Base-by-base conservation (phyloP, 179 eudicot genomes). In the Silene noctiflora region DNA sequence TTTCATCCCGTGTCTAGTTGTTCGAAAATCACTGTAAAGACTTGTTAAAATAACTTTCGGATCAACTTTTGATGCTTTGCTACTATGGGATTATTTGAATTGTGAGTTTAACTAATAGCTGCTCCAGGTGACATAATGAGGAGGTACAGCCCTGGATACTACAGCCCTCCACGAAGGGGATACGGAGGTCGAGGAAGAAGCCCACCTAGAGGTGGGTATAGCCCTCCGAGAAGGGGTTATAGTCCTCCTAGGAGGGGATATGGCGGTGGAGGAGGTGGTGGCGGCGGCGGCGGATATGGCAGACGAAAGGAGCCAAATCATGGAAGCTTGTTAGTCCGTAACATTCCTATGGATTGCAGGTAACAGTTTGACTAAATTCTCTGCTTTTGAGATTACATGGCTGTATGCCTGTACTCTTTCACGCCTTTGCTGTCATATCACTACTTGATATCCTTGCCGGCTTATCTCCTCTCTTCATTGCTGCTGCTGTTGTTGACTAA, bases 291-390 rank as follows among this genome's bases (percentile, higher is more conserved):
- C 0, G 76, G 39, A 25, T 79, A 76, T 84, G 89, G 90, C 62
- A 81, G 92, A 73, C 84, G 82, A 42, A 87, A 87, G 91, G 95
- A 89, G 77, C 87, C 79, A 24, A 81, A 78, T 68, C 80, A 83
- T 78, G 96, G 96, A 21, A 89, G 92, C 65, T 80, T 90, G 56
- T 80, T 90, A 75, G 96, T 90, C 35, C 92, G 92, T 59, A 90
- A 90, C 72, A 90, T 89, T 75, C 96, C 96, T 60, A 44, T 89
- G 81, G 82, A 84, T 81, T 83, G 85, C 92, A 89, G 92, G 96
- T 89, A 78, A 73, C 35, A 7, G 21, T 8, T 16, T 66, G 20
- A 39, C 24, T 19, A 13, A 31, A 20, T 14, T 56, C 20, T 13
- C 14, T 69, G 42, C 13, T 56, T 14, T 33, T 8, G 17, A 10